Evolutionary conservation across 345 rosid species (phyloP).

Genomic region (Rhodamnia argentea): DNA sequence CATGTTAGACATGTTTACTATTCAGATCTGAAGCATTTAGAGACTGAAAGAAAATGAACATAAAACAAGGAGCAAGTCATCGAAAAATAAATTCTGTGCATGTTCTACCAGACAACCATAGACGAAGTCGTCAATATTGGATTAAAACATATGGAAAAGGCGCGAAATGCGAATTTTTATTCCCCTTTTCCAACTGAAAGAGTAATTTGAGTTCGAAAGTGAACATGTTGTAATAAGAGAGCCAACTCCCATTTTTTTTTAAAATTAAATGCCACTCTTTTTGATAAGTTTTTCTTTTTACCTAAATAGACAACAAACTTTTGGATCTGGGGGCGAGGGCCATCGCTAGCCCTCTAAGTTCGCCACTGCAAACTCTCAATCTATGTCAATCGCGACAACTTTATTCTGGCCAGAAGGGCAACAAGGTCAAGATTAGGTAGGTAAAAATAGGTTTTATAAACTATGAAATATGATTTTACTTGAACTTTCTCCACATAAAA

Average conservation of each 20-base stretch:
- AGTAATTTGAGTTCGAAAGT: not conserved
- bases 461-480: not conserved
- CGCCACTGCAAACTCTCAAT: not conserved
- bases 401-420: not conserved
- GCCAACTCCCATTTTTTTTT: not conserved
- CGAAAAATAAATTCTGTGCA: not conserved
- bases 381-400: not conserved
- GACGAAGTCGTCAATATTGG: not conserved
- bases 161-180: not conserved
- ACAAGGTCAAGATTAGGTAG: not conserved
- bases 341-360: not conserved
- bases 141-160: not conserved
- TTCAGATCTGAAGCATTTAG: not conserved
- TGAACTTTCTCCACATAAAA: not conserved
- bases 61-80: not conserved
- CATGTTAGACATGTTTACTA: not conserved
- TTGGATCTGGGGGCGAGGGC: not conserved
- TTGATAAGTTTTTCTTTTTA: not conserved
- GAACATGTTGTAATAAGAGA: not conserved
- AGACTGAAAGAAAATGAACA: not conserved
- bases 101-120: not conserved
- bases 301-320: not conserved
- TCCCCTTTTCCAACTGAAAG: not conserved
- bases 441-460: not conserved
- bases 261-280: not conserved